Evolutionary conservation across 331 rosid genomes (phyloP).

Genomic region (Acacia pycnantha): DNA sequence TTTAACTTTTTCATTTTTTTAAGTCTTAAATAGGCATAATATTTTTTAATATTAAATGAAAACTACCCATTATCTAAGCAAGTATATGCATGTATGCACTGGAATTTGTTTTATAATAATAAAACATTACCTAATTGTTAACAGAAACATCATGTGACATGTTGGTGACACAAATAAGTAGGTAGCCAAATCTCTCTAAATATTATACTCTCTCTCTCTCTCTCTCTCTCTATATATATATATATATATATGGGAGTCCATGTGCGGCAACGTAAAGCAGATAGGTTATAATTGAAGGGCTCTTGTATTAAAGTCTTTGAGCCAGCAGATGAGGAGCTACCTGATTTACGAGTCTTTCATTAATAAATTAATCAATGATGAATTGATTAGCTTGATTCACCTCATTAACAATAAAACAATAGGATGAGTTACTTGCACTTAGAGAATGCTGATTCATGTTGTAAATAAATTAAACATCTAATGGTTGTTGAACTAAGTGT

Average conservation of each 20-base stretch:
- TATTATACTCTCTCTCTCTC: background rate
- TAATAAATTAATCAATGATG: background rate
- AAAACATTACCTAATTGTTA: background rate
- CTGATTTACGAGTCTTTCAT: background rate
- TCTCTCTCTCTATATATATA: background rate
- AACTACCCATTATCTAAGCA: background rate
- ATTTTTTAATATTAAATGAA: background rate
- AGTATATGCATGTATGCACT: background rate
- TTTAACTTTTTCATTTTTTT: background rate
- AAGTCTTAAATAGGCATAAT: background rate
- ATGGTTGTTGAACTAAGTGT: background rate
- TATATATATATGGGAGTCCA: conserved; percentile 9
- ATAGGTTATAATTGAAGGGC: conserved; percentile 19
- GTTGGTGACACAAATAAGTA: conserved; percentile 41
- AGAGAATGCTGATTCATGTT: background rate
- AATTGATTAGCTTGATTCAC: background rate
- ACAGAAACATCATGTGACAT: conserved; percentile 46
- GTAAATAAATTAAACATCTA: background rate
- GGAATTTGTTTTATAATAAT: background rate
- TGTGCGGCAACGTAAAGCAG: conserved; percentile 27
- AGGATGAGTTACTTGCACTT: background rate
- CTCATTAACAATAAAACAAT: background rate
- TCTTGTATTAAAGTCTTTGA: conserved; percentile 25
- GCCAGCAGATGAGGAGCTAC: background rate
- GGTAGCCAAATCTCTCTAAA: conserved; percentile 44